Base-by-base conservation (phyloP, 140 eudicot genomes). In the Cichorium intybus region DNA sequence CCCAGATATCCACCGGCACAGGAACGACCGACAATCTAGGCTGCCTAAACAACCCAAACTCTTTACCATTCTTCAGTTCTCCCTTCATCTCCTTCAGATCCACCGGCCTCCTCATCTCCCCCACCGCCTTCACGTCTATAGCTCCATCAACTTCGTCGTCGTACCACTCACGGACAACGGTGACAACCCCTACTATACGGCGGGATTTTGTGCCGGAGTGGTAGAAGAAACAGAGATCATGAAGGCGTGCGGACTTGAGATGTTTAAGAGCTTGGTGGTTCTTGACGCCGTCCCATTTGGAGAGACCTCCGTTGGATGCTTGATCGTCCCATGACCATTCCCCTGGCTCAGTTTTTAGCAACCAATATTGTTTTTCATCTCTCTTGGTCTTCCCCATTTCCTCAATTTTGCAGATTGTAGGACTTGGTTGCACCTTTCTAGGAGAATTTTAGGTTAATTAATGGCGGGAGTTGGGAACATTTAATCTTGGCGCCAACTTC, bases 301-400 rank as follows among this genome's bases (percentile, higher is more conserved):
- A 84, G n/a, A 85, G 10, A 21, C 85, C 89, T 1, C 60, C 71
- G 85, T 85, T 93, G 21, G 89, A 78, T 4, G 87, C 74, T 75
- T 92, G 99, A 58, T 88, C 96, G 2, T 79, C 85, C 99, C 98
- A 92, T 59, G 98, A 92, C 98, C 98, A 92, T 59, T 85, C 89
- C 4, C 85, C 76, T 49, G 91, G 85, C 77, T 92, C 96, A 4
- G 96, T 85, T 78, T 92, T 92, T 69, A 92, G 76, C 2, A 92
- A 81, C 98, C 93, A 92, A 79, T 83, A 77, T 3, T 72, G 81
- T 11, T 41, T 69, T 7, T 73, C 69, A 16, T 31, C 43, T 47
- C 46, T 55, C 72, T 71, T 73, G 12, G 72, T 17, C 28, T 46
- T 62, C 31, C 6, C 62, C 64, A 59, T 50, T 56, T 33, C 51